A percentile compares a stretch with the other conserved stretches of the same genome.
Conservation (phyloP, 306 rosid genomes). For the Rosa rugosa region DNA sequence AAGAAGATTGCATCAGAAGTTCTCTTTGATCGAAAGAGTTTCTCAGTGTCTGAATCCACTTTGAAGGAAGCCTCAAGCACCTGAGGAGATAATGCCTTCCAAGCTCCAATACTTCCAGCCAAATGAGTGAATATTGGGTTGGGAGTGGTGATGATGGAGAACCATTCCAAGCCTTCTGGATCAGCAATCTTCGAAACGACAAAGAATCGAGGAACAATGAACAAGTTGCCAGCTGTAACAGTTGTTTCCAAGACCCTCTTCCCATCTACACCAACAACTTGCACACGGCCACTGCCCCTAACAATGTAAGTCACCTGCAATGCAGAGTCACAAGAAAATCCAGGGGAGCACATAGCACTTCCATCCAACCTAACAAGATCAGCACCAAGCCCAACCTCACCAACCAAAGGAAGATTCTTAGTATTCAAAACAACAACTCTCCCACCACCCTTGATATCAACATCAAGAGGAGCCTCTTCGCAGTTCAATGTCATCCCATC, state of each 20-base stretch:
- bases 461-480: slow-evolving; percentile 74
- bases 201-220: slow-evolving; percentile 82
- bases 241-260: slow-evolving; percentile 70
- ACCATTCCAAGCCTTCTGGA: slow-evolving; percentile 84
- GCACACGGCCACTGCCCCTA: slow-evolving; percentile 71
- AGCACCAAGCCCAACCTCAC: slow-evolving; percentile 83
- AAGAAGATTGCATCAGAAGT: slow-evolving; percentile 71
- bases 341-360: slow-evolving; percentile 78
- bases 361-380: slow-evolving; percentile 79
- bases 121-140: slow-evolving; percentile 78
- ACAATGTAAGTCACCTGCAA: slow-evolving; percentile 77
- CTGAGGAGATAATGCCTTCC: slow-evolving; percentile 79
- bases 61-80: slow-evolving; percentile 84
- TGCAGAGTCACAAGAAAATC: slow-evolving; percentile 77
- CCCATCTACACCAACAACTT: slow-evolving; percentile 79
- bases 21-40: slow-evolving; percentile 76
- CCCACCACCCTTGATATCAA: slow-evolving; percentile 71
- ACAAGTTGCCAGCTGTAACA: slow-evolving; percentile 60
- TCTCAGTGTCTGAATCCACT: slow-evolving; percentile 53
- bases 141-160: slow-evolving; percentile 80
- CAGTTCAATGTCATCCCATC: slow-evolving; percentile 75
- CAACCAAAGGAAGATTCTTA: slow-evolving; percentile 76
- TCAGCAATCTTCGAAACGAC: slow-evolving; percentile 85
- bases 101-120: slow-evolving; percentile 74
- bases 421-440: slow-evolving; percentile 81